Evolutionary conservation across 306 rosid genomes (phyloP), one percentile per base, ranked within the genome.

Genomic region (Casuarina glauca): DNA sequence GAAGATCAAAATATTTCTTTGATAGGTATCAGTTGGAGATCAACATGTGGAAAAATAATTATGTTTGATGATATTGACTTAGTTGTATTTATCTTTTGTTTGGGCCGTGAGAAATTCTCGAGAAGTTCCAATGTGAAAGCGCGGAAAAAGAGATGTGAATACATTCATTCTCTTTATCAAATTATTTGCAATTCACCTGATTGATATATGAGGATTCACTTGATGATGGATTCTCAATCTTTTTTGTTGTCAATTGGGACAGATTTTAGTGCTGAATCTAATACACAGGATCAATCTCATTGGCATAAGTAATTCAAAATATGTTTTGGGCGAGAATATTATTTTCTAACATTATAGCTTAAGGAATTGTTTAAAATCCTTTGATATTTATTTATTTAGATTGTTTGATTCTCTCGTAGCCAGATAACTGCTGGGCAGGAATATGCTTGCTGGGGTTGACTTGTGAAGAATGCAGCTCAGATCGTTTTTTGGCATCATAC

Each of bases 401-500:
- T 54, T 75, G 16, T 61, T 32, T 76, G 74, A 61, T 74, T 70
- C 70, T 78, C 74, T 80, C 82, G 5, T 86, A 95, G 99, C 93
- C 96, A 82, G 97, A 93, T 85, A 93, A 95, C 85, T 84, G 98
- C 76, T 95, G 97, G 94, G 96, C 84, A 20, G 99, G 97, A 70
- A 85, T 91, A 82, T 81, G 91, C 51, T 84, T 95, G 81, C 82
- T 95, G 45, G 99, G 99, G 76, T 64, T 93, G 84, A 91, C 97
- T 82, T 87, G 91, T 82, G 89, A 85, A 81, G 90, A 87, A 80
- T 91, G 97, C 84, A 83, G 90, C 80, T 74, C 94, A 17, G 86
- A 72, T 63, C 97, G 97, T 66, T 91, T 95, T 75, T 60, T 84
- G 72, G 88, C 87, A 35, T 93, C 93, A 39, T 90, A 88, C 85